phyloP scores from a whole-genome alignment of 495 filamentous ascomycete genomes.

The Aspergillus kassunensis region DNA sequence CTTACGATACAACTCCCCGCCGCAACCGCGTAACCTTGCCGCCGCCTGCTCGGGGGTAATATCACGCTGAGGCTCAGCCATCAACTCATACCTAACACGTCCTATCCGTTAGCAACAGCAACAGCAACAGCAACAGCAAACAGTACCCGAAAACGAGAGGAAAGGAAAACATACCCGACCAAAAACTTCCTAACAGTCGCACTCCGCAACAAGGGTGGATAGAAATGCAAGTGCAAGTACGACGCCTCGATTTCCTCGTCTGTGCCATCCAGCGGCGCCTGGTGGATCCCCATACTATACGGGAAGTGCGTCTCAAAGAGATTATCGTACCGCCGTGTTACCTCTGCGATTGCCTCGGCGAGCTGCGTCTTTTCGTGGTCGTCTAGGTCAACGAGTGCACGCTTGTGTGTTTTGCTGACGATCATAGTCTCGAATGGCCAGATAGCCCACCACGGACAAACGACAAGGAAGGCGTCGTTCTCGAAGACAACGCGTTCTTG shows the following conservation, averaged over 20 bases:
- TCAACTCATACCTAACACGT: slow-evolving; percentile 70
- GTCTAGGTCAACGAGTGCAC: slow-evolving; percentile 75
- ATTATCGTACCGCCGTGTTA: slow-evolving; percentile 91
- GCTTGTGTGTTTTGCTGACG: slow-evolving; percentile 72
- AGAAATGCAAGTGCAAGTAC: slow-evolving; percentile 96
- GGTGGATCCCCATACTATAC: slow-evolving; percentile 91
- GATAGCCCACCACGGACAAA: slow-evolving; percentile 95
- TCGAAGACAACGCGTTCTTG: slow-evolving; percentile 81
- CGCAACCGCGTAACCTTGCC: slow-evolving; percentile 65
- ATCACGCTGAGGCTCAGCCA: slow-evolving; percentile 95
- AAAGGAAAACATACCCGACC: slow-evolving; percentile 59
- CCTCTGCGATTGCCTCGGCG: slow-evolving; percentile 79
- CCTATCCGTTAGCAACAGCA: slow-evolving; percentile 12
- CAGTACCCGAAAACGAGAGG: not conserved
- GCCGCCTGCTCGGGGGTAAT: slow-evolving; percentile 98
- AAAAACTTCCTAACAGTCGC: slow-evolving; percentile 94
- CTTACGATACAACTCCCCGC: slow-evolving; percentile 80
- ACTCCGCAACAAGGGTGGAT: slow-evolving; percentile 86
- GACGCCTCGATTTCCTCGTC: slow-evolving; percentile 79
- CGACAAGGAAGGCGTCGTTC: slow-evolving; percentile 74
- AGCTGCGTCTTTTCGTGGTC: slow-evolving; percentile 62
- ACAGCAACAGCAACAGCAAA: not conserved
- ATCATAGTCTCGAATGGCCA: slow-evolving; percentile 98
- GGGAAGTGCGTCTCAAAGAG: slow-evolving; percentile 95
- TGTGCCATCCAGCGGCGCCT: slow-evolving; percentile 84